Percentiles rank a stretch among this genome's conserved stretches.
These are phyloP conservation scores for Boletus reticulatus DNA, from an alignment of 768 basidiomycete species.

Conservation along the genomic window DNA sequence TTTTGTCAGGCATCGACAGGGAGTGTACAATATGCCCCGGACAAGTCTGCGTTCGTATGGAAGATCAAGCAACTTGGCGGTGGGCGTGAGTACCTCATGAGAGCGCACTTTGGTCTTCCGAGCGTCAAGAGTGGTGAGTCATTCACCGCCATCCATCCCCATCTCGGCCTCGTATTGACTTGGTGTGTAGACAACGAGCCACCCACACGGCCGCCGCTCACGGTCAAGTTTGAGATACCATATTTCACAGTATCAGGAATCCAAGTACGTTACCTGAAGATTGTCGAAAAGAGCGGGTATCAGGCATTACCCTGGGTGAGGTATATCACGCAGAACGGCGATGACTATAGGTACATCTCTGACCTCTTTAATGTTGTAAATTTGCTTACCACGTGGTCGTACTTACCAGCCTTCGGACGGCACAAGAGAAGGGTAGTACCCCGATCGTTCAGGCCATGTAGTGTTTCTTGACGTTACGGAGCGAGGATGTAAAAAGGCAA, in stretches of 20 bases:
- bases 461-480: not conserved
- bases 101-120: constrained; percentile 96
- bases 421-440: constrained; percentile 69
- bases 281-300: constrained; percentile 98
- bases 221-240: constrained; percentile 97
- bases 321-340: constrained; percentile 90
- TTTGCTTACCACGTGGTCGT: not conserved
- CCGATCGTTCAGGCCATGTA: constrained; percentile 44
- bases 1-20: constrained; percentile 81
- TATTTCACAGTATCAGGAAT: constrained; percentile 98
- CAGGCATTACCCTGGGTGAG: constrained; percentile 96
- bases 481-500: too few species aligned
- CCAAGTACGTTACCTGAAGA: constrained; percentile 96
- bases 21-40: constrained; percentile 94
- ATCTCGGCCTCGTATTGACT: not conserved
- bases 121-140: constrained; percentile 84
- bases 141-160: not conserved
- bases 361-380: not conserved
- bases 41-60: constrained; percentile 98
- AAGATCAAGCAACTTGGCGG: constrained; percentile 98
- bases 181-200: constrained; percentile 60
- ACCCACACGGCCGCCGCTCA: constrained; percentile 84
- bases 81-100: constrained; percentile 94
- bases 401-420: constrained; percentile 55
- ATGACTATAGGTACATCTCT: constrained; percentile 74